These are phyloP conservation scores for Pistacia atlantica DNA, from an alignment of 345 rosid species.

Conservation along the genomic window DNA sequence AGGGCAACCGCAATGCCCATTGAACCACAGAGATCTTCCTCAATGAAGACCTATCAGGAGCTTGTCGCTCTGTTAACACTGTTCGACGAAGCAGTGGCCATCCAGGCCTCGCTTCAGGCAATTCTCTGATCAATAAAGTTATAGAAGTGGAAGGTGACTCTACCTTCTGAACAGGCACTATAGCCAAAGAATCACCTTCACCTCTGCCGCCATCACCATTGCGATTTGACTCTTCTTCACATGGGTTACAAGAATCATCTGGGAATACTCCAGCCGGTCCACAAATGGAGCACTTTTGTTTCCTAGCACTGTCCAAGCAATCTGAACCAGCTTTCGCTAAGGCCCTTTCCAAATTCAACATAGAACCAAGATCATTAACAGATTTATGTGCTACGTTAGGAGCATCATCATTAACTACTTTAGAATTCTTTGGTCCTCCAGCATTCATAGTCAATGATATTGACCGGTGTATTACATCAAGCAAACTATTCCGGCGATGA, in stretches of 20 bases:
- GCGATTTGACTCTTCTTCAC: slow-evolving; percentile 22
- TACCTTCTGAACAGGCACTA: slow-evolving; percentile 47
- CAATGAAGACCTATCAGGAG: slow-evolving; percentile 36
- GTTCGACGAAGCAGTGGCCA: slow-evolving; percentile 83
- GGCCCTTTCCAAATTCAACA: slow-evolving; percentile 47
- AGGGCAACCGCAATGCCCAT: slow-evolving; percentile 65
- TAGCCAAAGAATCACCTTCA: slow-evolving; percentile 49
- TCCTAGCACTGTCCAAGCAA: slow-evolving; percentile 27
- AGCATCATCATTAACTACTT: slow-evolving; percentile 44
- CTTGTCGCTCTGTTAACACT: slow-evolving; percentile 28
- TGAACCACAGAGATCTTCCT: slow-evolving; percentile 71
- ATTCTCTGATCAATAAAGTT: slow-evolving; percentile 42
- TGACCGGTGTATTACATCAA: slow-evolving; percentile 59
- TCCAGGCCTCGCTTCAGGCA: slow-evolving; percentile 71
- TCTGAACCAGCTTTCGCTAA: slow-evolving; percentile 41
- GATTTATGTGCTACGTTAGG: slow-evolving; percentile 22
- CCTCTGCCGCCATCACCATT: slow-evolving; percentile 19
- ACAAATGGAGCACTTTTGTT: slow-evolving; percentile 61
- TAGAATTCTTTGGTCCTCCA: slow-evolving; percentile 33
- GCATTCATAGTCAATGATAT: slow-evolving; percentile 42
- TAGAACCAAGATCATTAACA: slow-evolving; percentile 21
- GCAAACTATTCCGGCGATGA: slow-evolving; percentile 44
- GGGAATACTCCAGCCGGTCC: slow-evolving; percentile 34
- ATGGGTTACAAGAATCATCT: slow-evolving; percentile 27
- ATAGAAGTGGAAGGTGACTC: slow-evolving; percentile 44